Evolutionary conservation across 2,329 filamentous ascomycete species (phyloP), one percentile per base, ranked within the genome.

Genomic region (Sordariomycetes sp.): DNA sequence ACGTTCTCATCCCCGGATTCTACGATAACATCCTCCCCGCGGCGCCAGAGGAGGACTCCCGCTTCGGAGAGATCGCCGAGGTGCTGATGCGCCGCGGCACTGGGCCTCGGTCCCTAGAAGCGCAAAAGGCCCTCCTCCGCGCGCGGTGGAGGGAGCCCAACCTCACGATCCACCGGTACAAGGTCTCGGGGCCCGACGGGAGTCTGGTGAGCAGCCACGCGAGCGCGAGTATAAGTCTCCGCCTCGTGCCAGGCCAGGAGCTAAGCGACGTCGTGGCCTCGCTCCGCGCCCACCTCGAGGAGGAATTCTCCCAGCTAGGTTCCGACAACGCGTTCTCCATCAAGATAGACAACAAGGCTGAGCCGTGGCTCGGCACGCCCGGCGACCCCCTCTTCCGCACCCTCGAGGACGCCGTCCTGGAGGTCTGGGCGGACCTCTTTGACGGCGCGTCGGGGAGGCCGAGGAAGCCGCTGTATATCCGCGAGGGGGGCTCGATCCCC

Each of bases 81-180:
- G 86, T 90, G 1, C 74, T 96, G 3, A 81, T 91, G 35, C 80
- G 81, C 17, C 83, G 85, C 20, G 73, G 76, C 0, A 76, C 80
- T 1, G 45, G 20, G n/a, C 5, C 20, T 20, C 20, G 20, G 10
- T 50, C 45, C 2, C 77, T 86, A 0, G 80, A 86, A 7, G 79
- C 80, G n/a, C 58, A 58, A 42, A 91, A 92, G 59, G 78, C 84
- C 42, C 90, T 87, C 2, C 78, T 99, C 6, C 95, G 96, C 87
- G 88, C 91, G 12, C 82, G 91, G 58, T 99, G 94, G 94, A 85
- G 94, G 24, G 91, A 97, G 66, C 90, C 94, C 0, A 96, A 95
- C 54, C 75, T 99, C 56, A 97, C 94, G 0, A 88, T 97, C 51
- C 94, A 99, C 70, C 82, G 89, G 8, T 90, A 97, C 69, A 90